Conservation (phyloP, 305 asterid species). For the Solanum aculeatissimum region DNA sequence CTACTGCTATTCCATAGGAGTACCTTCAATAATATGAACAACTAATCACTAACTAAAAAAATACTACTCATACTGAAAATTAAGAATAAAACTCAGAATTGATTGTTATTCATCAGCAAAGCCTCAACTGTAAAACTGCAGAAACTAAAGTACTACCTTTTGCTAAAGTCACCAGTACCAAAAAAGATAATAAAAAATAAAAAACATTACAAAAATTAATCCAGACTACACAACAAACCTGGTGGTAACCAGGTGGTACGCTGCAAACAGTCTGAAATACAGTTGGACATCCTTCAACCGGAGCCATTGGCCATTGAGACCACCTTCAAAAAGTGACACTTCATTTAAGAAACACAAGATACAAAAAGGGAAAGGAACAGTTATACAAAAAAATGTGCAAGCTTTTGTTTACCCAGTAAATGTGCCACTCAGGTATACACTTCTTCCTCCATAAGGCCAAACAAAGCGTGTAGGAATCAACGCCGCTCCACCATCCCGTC, state of each 20-base stretch:
- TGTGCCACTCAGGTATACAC: constrained; percentile 72
- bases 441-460: constrained; percentile 95
- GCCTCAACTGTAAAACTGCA: neutral
- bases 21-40: neutral
- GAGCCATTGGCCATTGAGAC: constrained; percentile 89
- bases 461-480: constrained; percentile 71
- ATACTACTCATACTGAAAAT: neutral
- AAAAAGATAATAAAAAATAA: neutral
- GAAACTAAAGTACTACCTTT: neutral
- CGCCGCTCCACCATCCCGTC: constrained; percentile 29
- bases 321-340: constrained; percentile 42
- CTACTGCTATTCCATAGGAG: neutral
- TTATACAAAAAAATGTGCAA: neutral
- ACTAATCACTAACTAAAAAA: neutral
- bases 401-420: constrained; percentile 57
- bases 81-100: neutral
- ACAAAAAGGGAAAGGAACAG: neutral
- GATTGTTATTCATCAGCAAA: neutral
- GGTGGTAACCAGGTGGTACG: constrained; percentile 83
- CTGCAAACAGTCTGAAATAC: constrained; percentile 87
- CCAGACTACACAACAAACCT: constrained; percentile 40
- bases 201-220: neutral
- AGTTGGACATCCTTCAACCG: constrained; percentile 92
- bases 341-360: neutral
- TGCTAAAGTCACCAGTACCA: neutral